Evolutionary conservation across 495 filamentous ascomycete genomes (phyloP).

Genomic region (Amorphotheca resinae): DNA sequence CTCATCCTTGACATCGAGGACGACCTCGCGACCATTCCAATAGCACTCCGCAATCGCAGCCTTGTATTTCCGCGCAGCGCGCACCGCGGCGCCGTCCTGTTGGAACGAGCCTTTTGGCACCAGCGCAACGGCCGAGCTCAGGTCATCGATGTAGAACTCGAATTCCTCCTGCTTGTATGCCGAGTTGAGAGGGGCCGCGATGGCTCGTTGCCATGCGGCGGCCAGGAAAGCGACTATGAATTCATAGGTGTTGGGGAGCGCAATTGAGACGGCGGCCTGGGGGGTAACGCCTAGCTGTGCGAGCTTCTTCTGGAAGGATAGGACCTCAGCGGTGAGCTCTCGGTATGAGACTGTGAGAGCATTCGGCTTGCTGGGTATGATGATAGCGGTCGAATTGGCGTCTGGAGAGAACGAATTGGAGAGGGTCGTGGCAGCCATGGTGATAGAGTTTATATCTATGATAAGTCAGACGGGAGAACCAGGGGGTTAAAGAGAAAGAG

Average conservation of each 20-base stretch:
- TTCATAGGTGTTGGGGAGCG: constrained; percentile 66
- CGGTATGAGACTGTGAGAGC: constrained; percentile 49
- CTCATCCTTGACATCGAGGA: constrained; percentile 58
- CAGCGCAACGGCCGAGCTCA: constrained; percentile 60
- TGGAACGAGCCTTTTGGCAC: constrained; percentile 56
- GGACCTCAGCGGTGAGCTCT: constrained; percentile 46
- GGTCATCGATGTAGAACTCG: constrained; percentile 79
- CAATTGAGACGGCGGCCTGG: constrained; percentile 58
- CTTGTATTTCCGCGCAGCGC: constrained; percentile 59
- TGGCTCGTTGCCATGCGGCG: constrained; percentile 59
- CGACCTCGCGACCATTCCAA: constrained; percentile 56
- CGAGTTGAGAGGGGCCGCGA: constrained; percentile 71
- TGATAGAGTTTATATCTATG: background rate
- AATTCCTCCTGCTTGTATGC: constrained; percentile 80
- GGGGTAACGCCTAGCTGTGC: constrained; percentile 54
- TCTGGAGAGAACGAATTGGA: constrained; percentile 18
- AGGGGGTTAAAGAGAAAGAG: background rate
- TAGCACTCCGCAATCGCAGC: constrained; percentile 72
- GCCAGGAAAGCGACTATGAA: constrained; percentile 76
- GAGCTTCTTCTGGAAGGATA: constrained; percentile 56
- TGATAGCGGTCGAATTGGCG: constrained; percentile 38
- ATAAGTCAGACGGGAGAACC: background rate
- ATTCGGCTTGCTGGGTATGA: constrained; percentile 49
- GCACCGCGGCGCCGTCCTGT: constrained; percentile 50
- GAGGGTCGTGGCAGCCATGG: constrained; percentile 19